Evolutionary conservation across 208 protist genomes (phyloP).

Genomic region (Trypanosomatidae sp.): DNA sequence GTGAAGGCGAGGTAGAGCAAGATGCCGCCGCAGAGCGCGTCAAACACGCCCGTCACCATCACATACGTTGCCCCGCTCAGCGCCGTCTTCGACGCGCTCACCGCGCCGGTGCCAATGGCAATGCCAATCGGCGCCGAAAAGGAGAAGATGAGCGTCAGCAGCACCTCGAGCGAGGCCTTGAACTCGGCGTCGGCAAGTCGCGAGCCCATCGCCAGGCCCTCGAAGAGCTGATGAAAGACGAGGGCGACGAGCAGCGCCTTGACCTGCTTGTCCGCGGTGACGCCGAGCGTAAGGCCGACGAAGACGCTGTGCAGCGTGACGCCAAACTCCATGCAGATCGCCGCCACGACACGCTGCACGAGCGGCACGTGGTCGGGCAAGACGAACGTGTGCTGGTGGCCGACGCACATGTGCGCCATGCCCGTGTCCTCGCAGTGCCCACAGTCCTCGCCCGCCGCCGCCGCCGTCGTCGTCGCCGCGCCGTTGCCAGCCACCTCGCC

Average conservation of each 20-base stretch:
- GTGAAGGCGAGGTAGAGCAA: constrained; percentile 58
- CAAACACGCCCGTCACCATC: constrained; percentile 18
- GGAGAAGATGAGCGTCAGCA: constrained; percentile 25
- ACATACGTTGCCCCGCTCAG: constrained; percentile 14
- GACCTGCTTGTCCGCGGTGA: constrained; percentile 15
- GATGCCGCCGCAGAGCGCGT: constrained; percentile 50
- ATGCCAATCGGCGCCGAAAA: constrained; percentile 31
- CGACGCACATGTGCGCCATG: background rate
- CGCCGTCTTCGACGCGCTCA: constrained; percentile 6
- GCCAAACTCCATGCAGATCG: constrained; percentile 52
- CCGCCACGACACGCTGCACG: constrained; percentile 13
- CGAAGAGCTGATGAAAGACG: constrained; percentile 58
- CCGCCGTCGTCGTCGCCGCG: too few species aligned
- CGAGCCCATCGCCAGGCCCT: constrained; percentile 40
- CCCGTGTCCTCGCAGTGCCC: background rate
- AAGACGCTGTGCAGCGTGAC: constrained; percentile 59
- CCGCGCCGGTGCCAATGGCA: constrained; percentile 11
- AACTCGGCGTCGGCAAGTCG: constrained; percentile 39
- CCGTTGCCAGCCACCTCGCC: too few species aligned
- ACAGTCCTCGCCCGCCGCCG: too few species aligned
- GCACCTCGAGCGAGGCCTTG: constrained; percentile 12
- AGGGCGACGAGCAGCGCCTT: constrained; percentile 29
- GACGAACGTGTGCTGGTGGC: constrained; percentile 8
- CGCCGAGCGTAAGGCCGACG: constrained; percentile 29
- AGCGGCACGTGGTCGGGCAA: constrained; percentile 4